Evolutionary conservation across 495 filamentous ascomycete genomes (phyloP), one percentile per base, ranked within the genome.

Genomic region (Penicillium cinerascens): DNA sequence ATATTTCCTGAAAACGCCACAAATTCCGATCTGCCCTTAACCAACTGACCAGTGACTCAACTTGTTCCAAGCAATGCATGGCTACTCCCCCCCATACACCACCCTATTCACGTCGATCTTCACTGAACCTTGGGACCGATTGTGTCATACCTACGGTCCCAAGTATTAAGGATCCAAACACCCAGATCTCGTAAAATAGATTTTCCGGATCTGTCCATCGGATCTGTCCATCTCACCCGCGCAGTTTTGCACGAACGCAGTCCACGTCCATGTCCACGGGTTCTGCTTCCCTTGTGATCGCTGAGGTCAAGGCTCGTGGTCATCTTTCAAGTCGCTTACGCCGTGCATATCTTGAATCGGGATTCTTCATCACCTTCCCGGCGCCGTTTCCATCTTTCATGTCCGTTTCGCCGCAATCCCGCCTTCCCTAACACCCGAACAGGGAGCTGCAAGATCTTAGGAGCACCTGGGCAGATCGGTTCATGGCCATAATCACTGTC

Each of bases 401-500:
- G 52, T 60, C 41, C 54, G 33, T 51, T 42, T 40, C 40, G 42
- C 47, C 40, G 58, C 44, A 13, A 49, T 42, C 39, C 23, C 37
- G 42, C 37, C 18, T 41, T 46, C 22, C 49, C 33, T 52, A 17
- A 48, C 51, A 8, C 37, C 25, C 18, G 17, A 27, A 25, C 38
- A 29, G 29, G 37, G 45, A 25, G 39, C 23, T 13, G 21, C 18
- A 22, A 49, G 25, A 40, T 40, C 10, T 26, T 16, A n/a, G 10
- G 8, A 16, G 37, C n/a, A n/a, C n/a, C n/a, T n/a, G n/a, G n/a
- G n/a, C 22, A 42, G 35, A 52, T 26, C n/a, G 17, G 55, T 49
- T 9, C 50, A 69, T 67, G 64, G 62, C 55, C 33, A 39, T 59
- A 56, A 52, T 44, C 26, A 16, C 33, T 22, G 8, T 10, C n/a